phyloP scores from a whole-genome alignment of 225 moss, liverwort and hornwort species.

The Bryoerythrophyllum caledonicum region DNA sequence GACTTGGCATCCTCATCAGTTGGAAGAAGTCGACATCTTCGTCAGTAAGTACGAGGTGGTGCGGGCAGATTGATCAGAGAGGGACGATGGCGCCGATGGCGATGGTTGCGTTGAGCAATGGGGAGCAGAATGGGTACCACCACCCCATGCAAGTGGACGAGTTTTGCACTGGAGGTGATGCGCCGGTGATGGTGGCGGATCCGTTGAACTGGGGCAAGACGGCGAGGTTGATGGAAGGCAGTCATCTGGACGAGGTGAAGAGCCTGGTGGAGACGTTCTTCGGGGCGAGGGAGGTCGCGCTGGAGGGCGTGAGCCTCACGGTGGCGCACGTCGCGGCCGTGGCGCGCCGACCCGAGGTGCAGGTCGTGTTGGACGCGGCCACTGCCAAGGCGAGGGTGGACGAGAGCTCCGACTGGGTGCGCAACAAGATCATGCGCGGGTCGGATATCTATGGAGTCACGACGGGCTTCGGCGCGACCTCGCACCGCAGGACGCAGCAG shows the following conservation, averaged over 20 bases:
- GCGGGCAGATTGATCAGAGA: neutral
- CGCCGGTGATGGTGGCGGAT: slow-evolving; percentile 5
- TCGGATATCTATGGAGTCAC: slow-evolving; percentile 55
- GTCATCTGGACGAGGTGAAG: slow-evolving; percentile 46
- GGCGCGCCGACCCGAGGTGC: slow-evolving; percentile 38
- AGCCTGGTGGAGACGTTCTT: slow-evolving; percentile 31
- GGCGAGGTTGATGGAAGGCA: slow-evolving; percentile 33
- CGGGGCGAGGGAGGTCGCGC: slow-evolving; percentile 17
- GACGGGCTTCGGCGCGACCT: slow-evolving; percentile 51
- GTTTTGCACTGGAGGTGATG: slow-evolving; percentile 21
- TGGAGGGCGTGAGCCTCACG: slow-evolving; percentile 46
- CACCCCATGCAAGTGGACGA: slow-evolving; percentile 38
- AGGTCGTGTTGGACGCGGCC: slow-evolving; percentile 35
- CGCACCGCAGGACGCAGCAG: slow-evolving; percentile 45
- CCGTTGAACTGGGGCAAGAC: slow-evolving; percentile 44
- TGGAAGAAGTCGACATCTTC: no score
- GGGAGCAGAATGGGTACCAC: slow-evolving; percentile 11
- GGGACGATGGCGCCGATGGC: slow-evolving; percentile 34
- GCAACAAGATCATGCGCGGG: slow-evolving; percentile 47
- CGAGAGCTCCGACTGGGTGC: slow-evolving; percentile 47
- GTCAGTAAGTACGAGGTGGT: no score
- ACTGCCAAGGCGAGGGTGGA: slow-evolving; percentile 42
- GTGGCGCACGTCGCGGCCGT: slow-evolving; percentile 49
- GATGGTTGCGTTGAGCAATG: slow-evolving; percentile 15
- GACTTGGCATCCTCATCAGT: neutral